A percentile compares a stretch with the other conserved stretches of the same genome.
phyloP scores from a whole-genome alignment of 371 early-diverging fungal genomes.

The Syncephalastrum monosporum region DNA sequence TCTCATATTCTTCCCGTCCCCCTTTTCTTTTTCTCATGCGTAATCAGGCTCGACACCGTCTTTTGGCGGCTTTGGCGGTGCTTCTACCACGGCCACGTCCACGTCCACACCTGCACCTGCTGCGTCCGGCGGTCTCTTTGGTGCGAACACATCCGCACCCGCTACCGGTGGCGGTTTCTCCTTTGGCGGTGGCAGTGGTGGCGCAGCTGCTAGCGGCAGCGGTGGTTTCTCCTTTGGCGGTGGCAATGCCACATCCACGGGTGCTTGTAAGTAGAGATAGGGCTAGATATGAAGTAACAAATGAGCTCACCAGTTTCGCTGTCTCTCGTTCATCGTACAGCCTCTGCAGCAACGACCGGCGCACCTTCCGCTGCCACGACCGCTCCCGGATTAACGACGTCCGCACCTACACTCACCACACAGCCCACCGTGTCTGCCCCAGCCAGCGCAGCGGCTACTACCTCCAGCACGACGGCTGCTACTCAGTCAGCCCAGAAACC shows the following conservation, averaged over 20 bases:
- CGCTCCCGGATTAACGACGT: slow-evolving; percentile 14
- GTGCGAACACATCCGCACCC: slow-evolving; percentile 5
- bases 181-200: not conserved
- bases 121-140: slow-evolving; percentile 3
- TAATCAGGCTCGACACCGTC: not conserved
- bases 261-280: no score
- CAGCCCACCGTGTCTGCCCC: slow-evolving; percentile 20
- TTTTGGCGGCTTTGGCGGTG: slow-evolving; percentile 10
- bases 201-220: not conserved
- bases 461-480: slow-evolving; percentile 14
- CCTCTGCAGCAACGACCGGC: not conserved
- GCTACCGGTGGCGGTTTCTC: slow-evolving; percentile 4
- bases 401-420: slow-evolving; percentile 16
- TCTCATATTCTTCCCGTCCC: no score
- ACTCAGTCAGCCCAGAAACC: slow-evolving; percentile 22
- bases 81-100: slow-evolving; percentile 13
- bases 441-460: slow-evolving; percentile 22
- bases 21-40: no score
- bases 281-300: no score
- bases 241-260: not conserved
- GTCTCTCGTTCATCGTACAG: not conserved
- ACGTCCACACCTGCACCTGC: slow-evolving; percentile 12
- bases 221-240: slow-evolving; percentile 18
- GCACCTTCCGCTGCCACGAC: slow-evolving; percentile 12
- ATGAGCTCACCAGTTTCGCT: no score